These are phyloP conservation scores for Microsporum canis DNA, from an alignment of 2,329 filamentous ascomycete species.

Conservation along the genomic window DNA sequence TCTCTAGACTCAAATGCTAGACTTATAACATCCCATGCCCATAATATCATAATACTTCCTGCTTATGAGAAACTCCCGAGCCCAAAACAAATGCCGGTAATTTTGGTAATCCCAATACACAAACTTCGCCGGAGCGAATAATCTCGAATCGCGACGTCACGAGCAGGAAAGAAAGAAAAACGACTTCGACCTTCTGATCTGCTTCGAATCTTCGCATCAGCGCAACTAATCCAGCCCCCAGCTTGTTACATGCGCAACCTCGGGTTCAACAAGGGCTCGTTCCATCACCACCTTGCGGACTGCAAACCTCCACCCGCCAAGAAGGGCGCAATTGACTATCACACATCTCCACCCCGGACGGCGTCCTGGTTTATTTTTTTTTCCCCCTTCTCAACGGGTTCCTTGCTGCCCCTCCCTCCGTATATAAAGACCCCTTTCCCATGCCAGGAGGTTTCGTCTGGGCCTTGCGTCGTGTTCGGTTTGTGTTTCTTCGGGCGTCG, in stretches of 20 bases:
- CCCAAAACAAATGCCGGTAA: not conserved
- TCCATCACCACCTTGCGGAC: not conserved
- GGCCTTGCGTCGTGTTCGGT: not conserved
- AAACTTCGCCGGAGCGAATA: not conserved
- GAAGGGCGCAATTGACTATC: not conserved
- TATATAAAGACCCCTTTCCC: not conserved
- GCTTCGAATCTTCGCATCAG: not conserved
- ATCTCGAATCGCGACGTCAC: not conserved
- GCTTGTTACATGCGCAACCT: not conserved
- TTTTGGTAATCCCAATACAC: conserved; percentile 1
- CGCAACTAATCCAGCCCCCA: too few relatives aligned
- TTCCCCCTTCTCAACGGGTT: not conserved
- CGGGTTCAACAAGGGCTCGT: not conserved
- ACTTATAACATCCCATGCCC: too few relatives aligned
- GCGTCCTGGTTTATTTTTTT: not conserved
- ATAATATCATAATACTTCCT: too few relatives aligned
- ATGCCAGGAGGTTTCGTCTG: not conserved
- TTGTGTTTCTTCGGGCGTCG: not conserved
- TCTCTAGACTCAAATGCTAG: too few relatives aligned
- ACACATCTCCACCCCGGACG: not conserved
- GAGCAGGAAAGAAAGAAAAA: not conserved
- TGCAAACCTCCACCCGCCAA: not conserved
- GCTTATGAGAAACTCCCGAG: too few relatives aligned
- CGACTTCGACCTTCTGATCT: not conserved
- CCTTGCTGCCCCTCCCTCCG: not conserved